Percentiles rank a stretch among this genome's conserved stretches.
Conservation (phyloP, 257 asterid species). For the Parsonsia alboflavescens region DNA sequence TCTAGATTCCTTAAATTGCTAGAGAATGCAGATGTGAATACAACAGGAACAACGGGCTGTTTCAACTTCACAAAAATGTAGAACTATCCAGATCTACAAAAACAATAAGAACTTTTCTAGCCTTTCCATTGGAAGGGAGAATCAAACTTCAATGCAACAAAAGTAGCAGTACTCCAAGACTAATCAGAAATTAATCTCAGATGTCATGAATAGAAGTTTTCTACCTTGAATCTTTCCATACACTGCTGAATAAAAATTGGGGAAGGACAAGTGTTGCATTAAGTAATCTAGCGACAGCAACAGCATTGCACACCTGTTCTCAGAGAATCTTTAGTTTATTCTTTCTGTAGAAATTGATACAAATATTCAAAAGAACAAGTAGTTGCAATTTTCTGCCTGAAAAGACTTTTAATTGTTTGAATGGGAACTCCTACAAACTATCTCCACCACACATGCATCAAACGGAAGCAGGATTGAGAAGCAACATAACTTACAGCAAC, state of each 20-base stretch:
- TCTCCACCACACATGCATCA: not conserved
- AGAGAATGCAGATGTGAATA: not conserved
- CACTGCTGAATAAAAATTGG: conserved; percentile 85
- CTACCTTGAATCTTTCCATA: conserved; percentile 91
- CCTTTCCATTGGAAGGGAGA: not conserved
- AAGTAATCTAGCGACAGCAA: conserved; percentile 91
- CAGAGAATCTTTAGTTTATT: not conserved
- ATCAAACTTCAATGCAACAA: not conserved
- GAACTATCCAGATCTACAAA: not conserved
- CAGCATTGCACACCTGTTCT: conserved; percentile 94
- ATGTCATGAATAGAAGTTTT: conserved; percentile 13
- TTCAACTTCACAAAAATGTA: not conserved
- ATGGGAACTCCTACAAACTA: not conserved
- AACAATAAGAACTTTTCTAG: not conserved
- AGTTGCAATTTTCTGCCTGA: not conserved
- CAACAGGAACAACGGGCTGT: not conserved
- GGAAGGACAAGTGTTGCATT: conserved; percentile 98
- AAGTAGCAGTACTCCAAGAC: not conserved
- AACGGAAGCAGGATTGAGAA: conserved; percentile 14
- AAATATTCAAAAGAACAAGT: not conserved
- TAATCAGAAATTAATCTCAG: not conserved
- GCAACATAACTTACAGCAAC: conserved; percentile 78
- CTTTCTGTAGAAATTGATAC: not conserved
- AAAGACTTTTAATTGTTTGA: not conserved
- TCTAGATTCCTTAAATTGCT: not conserved